A percentile compares a stretch with the other conserved stretches of the same genome.
Evolutionary conservation across 1,284 basidiomycete species (phyloP).

Genomic region (Lentinus polychrous): DNA sequence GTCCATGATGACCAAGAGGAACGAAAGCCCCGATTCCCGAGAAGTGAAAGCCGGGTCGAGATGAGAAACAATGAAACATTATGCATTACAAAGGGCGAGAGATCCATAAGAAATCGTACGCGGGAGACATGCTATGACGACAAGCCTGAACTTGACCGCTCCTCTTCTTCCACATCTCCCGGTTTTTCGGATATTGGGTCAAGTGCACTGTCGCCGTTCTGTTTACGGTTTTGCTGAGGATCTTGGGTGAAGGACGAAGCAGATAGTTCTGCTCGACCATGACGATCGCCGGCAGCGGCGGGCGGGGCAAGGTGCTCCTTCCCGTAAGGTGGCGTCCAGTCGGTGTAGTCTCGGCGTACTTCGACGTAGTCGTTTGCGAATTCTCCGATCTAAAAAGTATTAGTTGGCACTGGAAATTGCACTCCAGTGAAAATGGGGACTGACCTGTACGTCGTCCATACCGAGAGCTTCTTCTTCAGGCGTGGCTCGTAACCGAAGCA

Average conservation of each 20-base stretch:
- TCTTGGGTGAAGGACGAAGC: background rate
- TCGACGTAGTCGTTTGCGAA: constrained; percentile 76
- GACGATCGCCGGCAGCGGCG: constrained; percentile 5
- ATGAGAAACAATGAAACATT: too few relatives aligned
- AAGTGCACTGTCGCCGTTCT: background rate
- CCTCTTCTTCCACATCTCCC: background rate
- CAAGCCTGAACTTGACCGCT: background rate
- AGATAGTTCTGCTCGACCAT: constrained; percentile 2
- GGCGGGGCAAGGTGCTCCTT: background rate
- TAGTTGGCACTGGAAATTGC: too few relatives aligned
- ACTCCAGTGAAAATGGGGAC: constrained; percentile 16
- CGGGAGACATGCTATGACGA: too few relatives aligned
- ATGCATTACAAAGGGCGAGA: too few relatives aligned
- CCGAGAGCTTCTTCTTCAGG: constrained; percentile 80
- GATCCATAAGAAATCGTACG: too few relatives aligned
- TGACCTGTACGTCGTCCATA: constrained; percentile 82
- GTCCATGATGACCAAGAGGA: too few relatives aligned
- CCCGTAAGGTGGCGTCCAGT: constrained; percentile 38
- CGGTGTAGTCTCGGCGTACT: constrained; percentile 61
- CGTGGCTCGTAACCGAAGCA: constrained; percentile 65
- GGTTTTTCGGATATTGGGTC: background rate
- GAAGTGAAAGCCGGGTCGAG: too few relatives aligned
- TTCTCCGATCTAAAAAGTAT: constrained; percentile 79
- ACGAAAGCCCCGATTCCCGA: too few relatives aligned
- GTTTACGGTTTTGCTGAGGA: background rate